Evolutionary conservation across 129 eudicot species (phyloP), one percentile per base, ranked within the genome.

Genomic region (Dittrichia graveolens): DNA sequence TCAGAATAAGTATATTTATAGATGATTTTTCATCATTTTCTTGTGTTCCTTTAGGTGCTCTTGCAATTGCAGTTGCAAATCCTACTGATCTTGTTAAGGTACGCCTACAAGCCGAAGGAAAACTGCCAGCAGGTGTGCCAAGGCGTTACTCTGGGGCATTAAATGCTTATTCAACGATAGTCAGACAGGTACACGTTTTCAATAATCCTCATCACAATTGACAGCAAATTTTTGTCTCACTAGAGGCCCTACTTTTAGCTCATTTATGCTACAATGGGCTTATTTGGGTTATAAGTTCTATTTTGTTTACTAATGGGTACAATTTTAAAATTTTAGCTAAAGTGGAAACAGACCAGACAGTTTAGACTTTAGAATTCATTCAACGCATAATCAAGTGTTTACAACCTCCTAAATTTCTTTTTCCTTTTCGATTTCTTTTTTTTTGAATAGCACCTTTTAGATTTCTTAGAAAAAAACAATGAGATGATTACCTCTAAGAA

Each of bases 51-150:
- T 48, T 66, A 89, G 96, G 96, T 75, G 96, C 85, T 66, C 53
- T 89, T 59, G 96, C 75, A 46, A 89, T 89, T 49, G 13, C 88
- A 43, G 83, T 89, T 44, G 96, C 96, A 60, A 89, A 86, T 69
- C 96, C 96, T 41, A 89, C 96, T 38, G 90, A 89, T 82, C 97
- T 90, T 31, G 96, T 90, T 52, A 90, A 90, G 83, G 96, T 87
- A 44, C 80, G 96, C 53, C 91, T 90, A 59, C 96, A 90, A 74
- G 87, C 96, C 61, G 96, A 90, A 78, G 96, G 95, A 52, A 90
- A 79, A 75, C 81, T 87, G 55, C 83, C 96, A 40, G 85, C 91
- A 11, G 96, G 95, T 4, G 88, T 83, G 50, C 95, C 95, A 61
- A 90, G 89, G 89, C 87, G 89, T 68, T 90, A 90, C 74, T 76